Evolutionary conservation across 2,329 filamentous ascomycete genomes (phyloP).

Genomic region (Xylariaceae sp.): DNA sequence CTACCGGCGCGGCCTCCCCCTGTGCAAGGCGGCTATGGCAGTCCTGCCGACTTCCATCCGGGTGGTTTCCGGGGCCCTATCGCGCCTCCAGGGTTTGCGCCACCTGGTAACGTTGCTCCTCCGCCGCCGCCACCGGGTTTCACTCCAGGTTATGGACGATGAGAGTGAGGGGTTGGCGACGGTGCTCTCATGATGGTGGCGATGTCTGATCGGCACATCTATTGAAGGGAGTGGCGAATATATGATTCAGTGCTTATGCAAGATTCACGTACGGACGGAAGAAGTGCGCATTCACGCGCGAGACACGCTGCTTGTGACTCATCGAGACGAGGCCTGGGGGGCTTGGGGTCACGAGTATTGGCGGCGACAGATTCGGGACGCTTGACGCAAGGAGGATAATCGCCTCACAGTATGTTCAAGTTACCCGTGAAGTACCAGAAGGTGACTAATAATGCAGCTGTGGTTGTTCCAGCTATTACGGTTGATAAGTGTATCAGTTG

Average conservation of each 20-base stretch:
- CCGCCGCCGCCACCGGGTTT: constrained; percentile 30
- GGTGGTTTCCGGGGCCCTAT: constrained; percentile 42
- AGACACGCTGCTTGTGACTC: neutral
- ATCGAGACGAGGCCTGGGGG: neutral
- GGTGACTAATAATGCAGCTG: constrained; percentile 12
- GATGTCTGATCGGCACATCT: neutral
- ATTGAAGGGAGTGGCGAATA: neutral
- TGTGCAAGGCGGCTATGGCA: constrained; percentile 62
- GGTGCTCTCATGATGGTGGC: neutral
- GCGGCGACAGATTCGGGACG: neutral
- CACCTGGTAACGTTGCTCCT: constrained; percentile 26
- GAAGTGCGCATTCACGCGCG: neutral
- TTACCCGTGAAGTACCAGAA: constrained; percentile 4
- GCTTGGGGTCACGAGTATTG: neutral
- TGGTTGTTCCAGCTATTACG: constrained; percentile 10
- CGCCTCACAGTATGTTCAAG: constrained; percentile 11
- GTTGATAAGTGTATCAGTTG: neutral
- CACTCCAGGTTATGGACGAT: constrained; percentile 27
- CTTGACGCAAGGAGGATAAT: neutral
- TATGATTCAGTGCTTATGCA: neutral
- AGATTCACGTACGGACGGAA: neutral
- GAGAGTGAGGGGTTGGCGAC: constrained; percentile 10
- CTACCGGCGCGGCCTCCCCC: constrained; percentile 65
- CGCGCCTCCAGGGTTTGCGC: constrained; percentile 42
- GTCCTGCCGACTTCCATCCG: constrained; percentile 51